phyloP scores from a whole-genome alignment of 768 basidiomycete species.

The Termitomyces heimii region DNA sequence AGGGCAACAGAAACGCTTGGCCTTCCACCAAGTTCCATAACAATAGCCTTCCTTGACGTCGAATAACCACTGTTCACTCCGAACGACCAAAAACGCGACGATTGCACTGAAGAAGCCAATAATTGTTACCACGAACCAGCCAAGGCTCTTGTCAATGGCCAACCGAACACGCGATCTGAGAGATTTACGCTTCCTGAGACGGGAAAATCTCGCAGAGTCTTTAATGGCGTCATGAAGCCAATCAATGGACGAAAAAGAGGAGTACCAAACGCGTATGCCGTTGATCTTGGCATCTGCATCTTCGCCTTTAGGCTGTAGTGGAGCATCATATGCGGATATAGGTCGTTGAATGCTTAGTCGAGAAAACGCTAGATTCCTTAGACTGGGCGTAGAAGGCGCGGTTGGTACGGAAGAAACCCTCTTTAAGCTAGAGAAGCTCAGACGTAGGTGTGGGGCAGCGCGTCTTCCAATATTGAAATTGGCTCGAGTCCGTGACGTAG shows the following conservation, averaged over 20 bases:
- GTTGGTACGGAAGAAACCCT: constrained; percentile 30
- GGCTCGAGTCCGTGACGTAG: constrained; percentile 20
- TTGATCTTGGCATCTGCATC: constrained; percentile 66
- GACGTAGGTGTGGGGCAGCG: constrained; percentile 27
- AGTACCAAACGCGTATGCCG: constrained; percentile 88
- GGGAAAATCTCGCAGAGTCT: constrained; percentile 77
- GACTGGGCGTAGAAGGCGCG: constrained; percentile 30
- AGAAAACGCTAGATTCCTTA: constrained; percentile 34
- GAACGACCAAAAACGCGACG: constrained; percentile 81
- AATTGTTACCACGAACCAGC: constrained; percentile 86
- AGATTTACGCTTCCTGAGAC: constrained; percentile 66
- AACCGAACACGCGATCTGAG: constrained; percentile 59
- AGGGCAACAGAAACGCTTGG: constrained; percentile 81
- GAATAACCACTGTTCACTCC: constrained; percentile 85
- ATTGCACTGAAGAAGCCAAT: constrained; percentile 85
- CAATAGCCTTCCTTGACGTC: constrained; percentile 94
- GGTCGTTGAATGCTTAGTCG: constrained; percentile 48
- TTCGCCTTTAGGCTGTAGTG: constrained; percentile 28
- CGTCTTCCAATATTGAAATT: constrained; percentile 26
- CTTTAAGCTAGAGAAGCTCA: constrained; percentile 21
- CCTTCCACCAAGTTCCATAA: constrained; percentile 56
- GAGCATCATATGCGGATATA: constrained; percentile 69
- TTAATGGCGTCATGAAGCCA: constrained; percentile 98
- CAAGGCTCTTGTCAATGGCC: constrained; percentile 69
- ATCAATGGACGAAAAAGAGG: constrained; percentile 86